Evolutionary conservation across 169 alveolate species (phyloP).

Genomic region (Cryptosporidium tyzzeri): DNA sequence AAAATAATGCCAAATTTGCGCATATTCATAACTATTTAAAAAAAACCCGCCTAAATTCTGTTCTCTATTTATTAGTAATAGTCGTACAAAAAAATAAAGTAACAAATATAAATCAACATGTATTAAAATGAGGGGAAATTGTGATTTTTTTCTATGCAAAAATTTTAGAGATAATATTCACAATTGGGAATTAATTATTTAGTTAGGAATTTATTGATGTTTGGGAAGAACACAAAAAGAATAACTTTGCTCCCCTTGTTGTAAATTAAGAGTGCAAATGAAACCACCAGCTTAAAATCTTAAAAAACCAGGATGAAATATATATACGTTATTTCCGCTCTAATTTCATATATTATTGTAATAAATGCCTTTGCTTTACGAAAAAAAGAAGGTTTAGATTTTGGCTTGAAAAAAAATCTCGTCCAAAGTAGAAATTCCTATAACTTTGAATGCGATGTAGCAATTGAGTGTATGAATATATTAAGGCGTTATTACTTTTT

Average conservation of each 20-base stretch:
- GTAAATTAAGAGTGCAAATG: not conserved
- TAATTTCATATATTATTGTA: not conserved
- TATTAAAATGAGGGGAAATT: not conserved
- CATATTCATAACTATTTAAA: too few relatives aligned
- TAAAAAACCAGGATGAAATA: not conserved
- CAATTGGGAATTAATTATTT: too few relatives aligned
- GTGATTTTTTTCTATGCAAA: too few relatives aligned
- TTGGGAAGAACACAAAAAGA: not conserved
- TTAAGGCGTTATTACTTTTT: constrained; percentile 11
- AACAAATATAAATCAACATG: not conserved
- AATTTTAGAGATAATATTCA: too few relatives aligned
- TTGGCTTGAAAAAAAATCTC: not conserved
- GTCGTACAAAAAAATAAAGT: not conserved
- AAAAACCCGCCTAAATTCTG: not conserved
- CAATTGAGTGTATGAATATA: not conserved
- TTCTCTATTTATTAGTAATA: too few relatives aligned
- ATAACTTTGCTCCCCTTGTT: not conserved
- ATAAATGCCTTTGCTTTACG: not conserved
- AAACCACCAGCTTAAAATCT: not conserved
- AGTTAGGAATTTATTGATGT: too few relatives aligned
- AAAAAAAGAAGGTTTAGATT: not conserved
- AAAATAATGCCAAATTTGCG: too few relatives aligned
- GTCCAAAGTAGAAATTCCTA: not conserved
- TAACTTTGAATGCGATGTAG: not conserved
- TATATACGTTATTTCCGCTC: not conserved